A percentile compares a stretch with the other conserved stretches of the same genome.
phyloP scores from a whole-genome alignment of 352 stramenopile species.

The Phytopythium cucurbitacearum region DNA sequence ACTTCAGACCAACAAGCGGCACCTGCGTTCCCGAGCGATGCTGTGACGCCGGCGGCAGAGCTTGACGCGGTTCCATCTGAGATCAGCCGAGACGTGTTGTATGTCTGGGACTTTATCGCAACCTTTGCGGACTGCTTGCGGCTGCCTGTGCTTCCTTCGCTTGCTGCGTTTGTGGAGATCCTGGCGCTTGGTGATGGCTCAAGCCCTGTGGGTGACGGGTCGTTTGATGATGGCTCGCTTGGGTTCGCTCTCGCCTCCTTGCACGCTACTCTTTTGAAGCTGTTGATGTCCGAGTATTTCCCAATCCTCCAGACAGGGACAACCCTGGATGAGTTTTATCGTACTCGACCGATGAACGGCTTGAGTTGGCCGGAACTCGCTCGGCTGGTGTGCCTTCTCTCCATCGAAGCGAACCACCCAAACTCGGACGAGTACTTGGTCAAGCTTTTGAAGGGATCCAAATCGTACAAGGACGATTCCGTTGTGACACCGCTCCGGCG shows the following conservation, averaged over 20 bases:
- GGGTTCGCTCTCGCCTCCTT: conserved; percentile 39
- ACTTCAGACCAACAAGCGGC: conserved; percentile 4
- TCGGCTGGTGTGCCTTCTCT: conserved; percentile 67
- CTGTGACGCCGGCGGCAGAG: conserved; percentile 27
- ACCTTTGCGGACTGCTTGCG: conserved; percentile 68
- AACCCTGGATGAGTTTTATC: conserved; percentile 65
- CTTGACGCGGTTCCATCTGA: conserved; percentile 10
- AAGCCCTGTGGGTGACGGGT: conserved; percentile 40
- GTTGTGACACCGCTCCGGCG: conserved; percentile 47
- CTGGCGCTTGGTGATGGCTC: conserved; percentile 39
- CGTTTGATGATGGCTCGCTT: conserved; percentile 49
- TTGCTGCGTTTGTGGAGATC: conserved; percentile 48
- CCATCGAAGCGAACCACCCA: conserved; percentile 66
- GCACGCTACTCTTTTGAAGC: conserved; percentile 47
- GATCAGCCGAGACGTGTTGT: conserved; percentile 40
- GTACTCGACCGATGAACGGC: conserved; percentile 65
- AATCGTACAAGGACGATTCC: conserved; percentile 68
- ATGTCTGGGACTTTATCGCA: conserved; percentile 74
- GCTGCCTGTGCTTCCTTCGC: conserved; percentile 40
- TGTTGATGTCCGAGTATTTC: conserved; percentile 59
- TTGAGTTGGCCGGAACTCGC: conserved; percentile 82
- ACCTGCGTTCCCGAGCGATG: conserved; percentile 26
- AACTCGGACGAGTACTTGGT: conserved; percentile 67
- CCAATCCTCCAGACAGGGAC: conserved; percentile 65
- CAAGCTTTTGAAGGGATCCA: conserved; percentile 71